Percentiles rank a stretch among this genome's conserved stretches.
These are phyloP conservation scores for Hura crepitans DNA, from an alignment of 441 rosid genomes.

Conservation along the genomic window DNA sequence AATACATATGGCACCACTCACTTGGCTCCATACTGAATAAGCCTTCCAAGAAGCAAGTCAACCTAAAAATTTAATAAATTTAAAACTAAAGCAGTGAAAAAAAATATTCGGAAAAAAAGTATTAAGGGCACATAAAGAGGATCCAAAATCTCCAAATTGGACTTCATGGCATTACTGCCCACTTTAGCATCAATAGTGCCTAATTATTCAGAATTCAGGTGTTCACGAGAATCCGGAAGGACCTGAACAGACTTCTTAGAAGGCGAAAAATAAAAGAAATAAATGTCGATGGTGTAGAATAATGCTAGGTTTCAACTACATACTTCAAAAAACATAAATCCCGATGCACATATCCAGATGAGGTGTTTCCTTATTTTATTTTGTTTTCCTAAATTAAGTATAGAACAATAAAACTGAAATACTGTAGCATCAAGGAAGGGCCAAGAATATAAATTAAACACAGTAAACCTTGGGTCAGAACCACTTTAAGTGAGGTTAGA, in stretches of 20 bases:
- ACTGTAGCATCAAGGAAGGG: no score
- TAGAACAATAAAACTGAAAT: no score
- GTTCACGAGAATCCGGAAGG: slow-evolving; percentile 59
- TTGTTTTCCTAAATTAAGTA: no score
- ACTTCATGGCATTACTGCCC: slow-evolving; percentile 31
- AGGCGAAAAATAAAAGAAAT: slow-evolving; percentile 13
- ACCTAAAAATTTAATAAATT: slow-evolving; percentile 40
- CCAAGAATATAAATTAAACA: no score
- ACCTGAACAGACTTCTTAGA: slow-evolving; percentile 66
- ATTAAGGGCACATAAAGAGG: slow-evolving; percentile 79
- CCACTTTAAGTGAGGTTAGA: no score
- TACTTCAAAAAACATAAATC: neutral
- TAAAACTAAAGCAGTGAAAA: neutral
- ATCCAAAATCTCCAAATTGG: slow-evolving; percentile 40
- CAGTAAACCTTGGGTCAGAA: no score
- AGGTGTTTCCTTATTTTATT: no score
- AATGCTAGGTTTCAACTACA: no score
- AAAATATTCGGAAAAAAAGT: slow-evolving; percentile 22
- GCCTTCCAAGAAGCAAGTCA: slow-evolving; percentile 88
- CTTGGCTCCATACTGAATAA: slow-evolving; percentile 83
- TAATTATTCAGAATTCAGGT: slow-evolving; percentile 39
- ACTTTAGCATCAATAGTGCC: slow-evolving; percentile 27
- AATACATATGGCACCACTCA: slow-evolving; percentile 82
- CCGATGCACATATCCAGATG: neutral
- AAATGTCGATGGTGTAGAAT: no score